These are phyloP conservation scores for Penicillium hesseltinei DNA, from an alignment of 2,329 filamentous ascomycete species.

Conservation along the genomic window DNA sequence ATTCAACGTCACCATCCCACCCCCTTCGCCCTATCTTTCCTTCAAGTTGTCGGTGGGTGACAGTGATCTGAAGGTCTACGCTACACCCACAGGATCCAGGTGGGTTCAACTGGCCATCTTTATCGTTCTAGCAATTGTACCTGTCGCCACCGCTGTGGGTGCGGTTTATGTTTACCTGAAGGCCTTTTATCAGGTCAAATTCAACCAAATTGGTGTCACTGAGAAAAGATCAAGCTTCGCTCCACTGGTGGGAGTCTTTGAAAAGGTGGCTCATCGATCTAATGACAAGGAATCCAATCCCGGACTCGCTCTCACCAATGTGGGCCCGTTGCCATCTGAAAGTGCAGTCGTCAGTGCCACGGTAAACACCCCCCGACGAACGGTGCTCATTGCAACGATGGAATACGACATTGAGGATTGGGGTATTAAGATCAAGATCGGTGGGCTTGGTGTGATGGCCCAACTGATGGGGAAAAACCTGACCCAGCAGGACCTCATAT, in stretches of 20 bases:
- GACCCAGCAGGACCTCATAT: slow-evolving; percentile 63
- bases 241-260: slow-evolving; percentile 24
- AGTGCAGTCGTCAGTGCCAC: slow-evolving; percentile 28
- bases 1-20: slow-evolving; percentile 58
- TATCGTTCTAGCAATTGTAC: slow-evolving; percentile 54
- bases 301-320: slow-evolving; percentile 15
- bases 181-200: slow-evolving; percentile 63
- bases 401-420: slow-evolving; percentile 72
- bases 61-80: slow-evolving; percentile 49
- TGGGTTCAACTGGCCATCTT: slow-evolving; percentile 55
- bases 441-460: slow-evolving; percentile 68
- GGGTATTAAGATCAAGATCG: slow-evolving; percentile 70
- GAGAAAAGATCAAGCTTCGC: slow-evolving; percentile 49
- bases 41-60: slow-evolving; percentile 58
- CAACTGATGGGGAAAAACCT: slow-evolving; percentile 67
- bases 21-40: slow-evolving; percentile 53
- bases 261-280: slow-evolving; percentile 6
- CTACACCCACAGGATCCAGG: slow-evolving; percentile 50
- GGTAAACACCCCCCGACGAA: slow-evolving; percentile 43
- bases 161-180: slow-evolving; percentile 59
- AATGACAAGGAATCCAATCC: not conserved
- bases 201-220: slow-evolving; percentile 57
- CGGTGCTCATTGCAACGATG: slow-evolving; percentile 67
- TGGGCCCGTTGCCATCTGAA: slow-evolving; percentile 30
- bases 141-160: slow-evolving; percentile 49